phyloP scores from a whole-genome alignment of 2,329 filamentous ascomycete species.

The Pestalotiopsis sp. region DNA sequence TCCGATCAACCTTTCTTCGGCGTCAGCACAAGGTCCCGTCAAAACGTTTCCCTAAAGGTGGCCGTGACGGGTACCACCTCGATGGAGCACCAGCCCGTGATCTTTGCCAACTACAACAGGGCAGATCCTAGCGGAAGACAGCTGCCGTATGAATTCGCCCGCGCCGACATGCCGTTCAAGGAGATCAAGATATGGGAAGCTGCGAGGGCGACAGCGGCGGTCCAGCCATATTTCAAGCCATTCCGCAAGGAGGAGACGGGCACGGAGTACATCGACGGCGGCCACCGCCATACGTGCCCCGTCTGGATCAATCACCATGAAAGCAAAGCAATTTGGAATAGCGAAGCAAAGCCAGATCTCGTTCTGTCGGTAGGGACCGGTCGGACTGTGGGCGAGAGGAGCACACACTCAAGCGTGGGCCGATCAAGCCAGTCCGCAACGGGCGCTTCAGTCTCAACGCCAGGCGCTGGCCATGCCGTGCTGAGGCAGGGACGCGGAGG shows the following conservation, averaged over 20 bases:
- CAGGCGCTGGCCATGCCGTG: conserved; percentile 19
- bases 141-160: conserved; percentile 26
- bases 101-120: conserved; percentile 34
- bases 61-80: conserved; percentile 27
- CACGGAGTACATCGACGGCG: conserved; percentile 23
- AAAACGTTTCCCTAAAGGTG: conserved; percentile 26
- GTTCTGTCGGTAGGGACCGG: conserved; percentile 31
- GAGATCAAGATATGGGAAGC: conserved; percentile 33
- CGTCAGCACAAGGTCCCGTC: conserved; percentile 21
- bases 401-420: conserved; percentile 13
- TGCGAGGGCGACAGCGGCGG: conserved; percentile 30
- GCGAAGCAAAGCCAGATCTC: conserved; percentile 25
- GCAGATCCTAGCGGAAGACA: conserved; percentile 23
- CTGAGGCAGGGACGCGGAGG: conserved; percentile 29
- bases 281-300: conserved; percentile 23
- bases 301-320: conserved; percentile 27
- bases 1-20: conserved; percentile 32
- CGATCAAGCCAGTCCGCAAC: conserved; percentile 22
- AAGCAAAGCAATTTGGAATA: conserved; percentile 27
- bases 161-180: conserved; percentile 26
- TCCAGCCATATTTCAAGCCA: conserved; percentile 29
- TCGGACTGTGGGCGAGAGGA: conserved; percentile 26
- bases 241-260: conserved; percentile 27
- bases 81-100: conserved; percentile 23
- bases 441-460: conserved; percentile 10